Base-by-base conservation (phyloP, 805 yeast species). In the Priceomyces haplophilus region DNA sequence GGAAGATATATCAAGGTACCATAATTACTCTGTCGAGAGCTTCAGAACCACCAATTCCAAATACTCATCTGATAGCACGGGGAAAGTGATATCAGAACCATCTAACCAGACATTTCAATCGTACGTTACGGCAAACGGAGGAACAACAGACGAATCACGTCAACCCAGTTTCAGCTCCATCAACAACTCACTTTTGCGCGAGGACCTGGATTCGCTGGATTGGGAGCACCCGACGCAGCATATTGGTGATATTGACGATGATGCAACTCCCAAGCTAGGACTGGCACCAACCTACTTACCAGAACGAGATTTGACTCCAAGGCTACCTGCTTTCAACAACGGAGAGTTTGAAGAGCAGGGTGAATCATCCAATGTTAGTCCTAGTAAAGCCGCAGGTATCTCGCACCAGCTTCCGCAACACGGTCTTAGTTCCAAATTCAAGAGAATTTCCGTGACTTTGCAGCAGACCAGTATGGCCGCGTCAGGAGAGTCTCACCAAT, bases 401-500 rank as follows among this genome's bases (percentile, higher is more conserved):
- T 20, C 29, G 5, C 29, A 19, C 18, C 29, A 35, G 10, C 51
- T 65, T n/a, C 70, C 73, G 3, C 62, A 58, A 37, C 63, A 60
- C 39, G 62, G 59, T 29, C 54, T 70, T 20, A 59, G 64, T 33
- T 45, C 48, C 4, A 67, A 67, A 44, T 71, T 71, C 44, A 63
- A 64, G 38, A 37, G 75, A 15, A 55, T 71, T 15, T 64, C 72
- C 0, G 45, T 58, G 37, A 67, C 75, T 1, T 49, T 71, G 19
- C 69, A 63, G 41, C 61, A 61, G 12, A 50, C 62, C 2, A 51
- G 53, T 25, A 45, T 45, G 40, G 41, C 41, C 10, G 59, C 69
- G 0, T 63, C 75, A 3, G 62, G 62, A n/a, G 74, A 69, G 43
- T 69, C 75, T 1, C 55, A 65, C 41, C 55, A 60, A 32, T 71